Evolutionary conservation across 345 rosid species (phyloP).

Genomic region (Schrenkiella parvula): DNA sequence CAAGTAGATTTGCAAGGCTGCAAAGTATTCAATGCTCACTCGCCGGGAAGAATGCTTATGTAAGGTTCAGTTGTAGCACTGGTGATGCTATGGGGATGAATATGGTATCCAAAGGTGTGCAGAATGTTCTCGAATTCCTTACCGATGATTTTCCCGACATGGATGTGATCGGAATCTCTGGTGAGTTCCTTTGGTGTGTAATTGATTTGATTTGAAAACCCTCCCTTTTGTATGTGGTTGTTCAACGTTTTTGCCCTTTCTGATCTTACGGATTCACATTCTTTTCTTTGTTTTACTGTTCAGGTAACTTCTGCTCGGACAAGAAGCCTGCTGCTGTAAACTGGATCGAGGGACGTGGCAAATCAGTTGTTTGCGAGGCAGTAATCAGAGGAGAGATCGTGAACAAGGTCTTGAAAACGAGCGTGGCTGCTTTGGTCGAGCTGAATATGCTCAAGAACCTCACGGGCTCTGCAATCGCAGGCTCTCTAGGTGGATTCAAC

Average conservation of each 20-base stretch:
- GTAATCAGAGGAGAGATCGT: constrained; percentile 55
- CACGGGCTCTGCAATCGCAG: constrained; percentile 75
- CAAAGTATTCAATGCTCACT: constrained; percentile 40
- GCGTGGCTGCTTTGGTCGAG: constrained; percentile 57
- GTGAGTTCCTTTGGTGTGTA: too few relatives aligned
- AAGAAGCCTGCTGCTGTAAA: constrained; percentile 68
- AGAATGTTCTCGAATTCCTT: constrained; percentile 49
- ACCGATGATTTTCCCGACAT: constrained; percentile 49
- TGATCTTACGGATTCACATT: too few relatives aligned
- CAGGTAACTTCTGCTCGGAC: constrained; percentile 66
- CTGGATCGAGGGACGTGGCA: constrained; percentile 80
- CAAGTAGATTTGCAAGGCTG: constrained; percentile 56
- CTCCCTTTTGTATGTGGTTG: too few relatives aligned
- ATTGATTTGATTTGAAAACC: too few relatives aligned
- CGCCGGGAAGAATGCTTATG: constrained; percentile 53
- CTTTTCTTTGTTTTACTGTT: too few relatives aligned
- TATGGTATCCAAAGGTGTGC: constrained; percentile 60
- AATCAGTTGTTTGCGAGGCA: constrained; percentile 67
- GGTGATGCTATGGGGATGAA: constrained; percentile 84
- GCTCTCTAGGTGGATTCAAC: constrained; percentile 75
- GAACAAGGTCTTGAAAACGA: constrained; percentile 63
- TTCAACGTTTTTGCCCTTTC: too few relatives aligned
- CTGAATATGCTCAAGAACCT: constrained; percentile 74
- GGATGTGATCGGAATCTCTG: constrained; percentile 59
- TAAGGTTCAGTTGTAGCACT: constrained; percentile 53